Percentiles rank a stretch among this genome's conserved stretches.
These are phyloP conservation scores for Polytolypa hystricis DNA, from an alignment of 2,329 filamentous ascomycete species.

Conservation along the genomic window DNA sequence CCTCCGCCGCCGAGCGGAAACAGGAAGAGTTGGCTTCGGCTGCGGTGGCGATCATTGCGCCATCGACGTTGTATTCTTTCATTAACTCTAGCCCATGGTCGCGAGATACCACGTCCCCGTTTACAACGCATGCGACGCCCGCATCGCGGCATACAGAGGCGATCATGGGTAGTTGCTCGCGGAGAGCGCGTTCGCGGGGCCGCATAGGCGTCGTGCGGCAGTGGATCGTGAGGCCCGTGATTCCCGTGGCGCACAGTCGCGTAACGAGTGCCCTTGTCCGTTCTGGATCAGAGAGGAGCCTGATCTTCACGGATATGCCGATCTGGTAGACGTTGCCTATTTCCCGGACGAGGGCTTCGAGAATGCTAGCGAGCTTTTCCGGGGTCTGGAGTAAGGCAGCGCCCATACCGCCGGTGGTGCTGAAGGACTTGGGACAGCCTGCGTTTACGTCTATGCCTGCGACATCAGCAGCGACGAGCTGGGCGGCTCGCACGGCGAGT, in stretches of 20 bases:
- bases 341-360: conserved; percentile 68
- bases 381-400: conserved; percentile 79
- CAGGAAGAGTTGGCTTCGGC: conserved; percentile 87
- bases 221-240: conserved; percentile 84
- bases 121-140: conserved; percentile 89
- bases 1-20: conserved; percentile 60
- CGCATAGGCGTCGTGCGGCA: conserved; percentile 96
- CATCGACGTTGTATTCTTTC: conserved; percentile 72
- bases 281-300: conserved; percentile 65
- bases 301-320: conserved; percentile 94
- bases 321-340: conserved; percentile 71
- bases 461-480: conserved; percentile 75
- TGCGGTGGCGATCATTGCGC: conserved; percentile 91
- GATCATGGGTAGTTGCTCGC: conserved; percentile 77
- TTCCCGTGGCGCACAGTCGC: conserved; percentile 72
- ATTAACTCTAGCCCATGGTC: conserved; percentile 63
- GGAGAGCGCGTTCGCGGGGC: conserved; percentile 74
- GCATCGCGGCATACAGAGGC: conserved; percentile 66
- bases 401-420: conserved; percentile 87
- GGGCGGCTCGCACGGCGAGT: conserved; percentile 71
- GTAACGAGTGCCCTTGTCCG: conserved; percentile 68
- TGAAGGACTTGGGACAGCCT: conserved; percentile 96
- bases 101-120: conserved; percentile 73
- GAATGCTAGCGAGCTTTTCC: conserved; percentile 70
- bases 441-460: conserved; percentile 94